These are phyloP conservation scores for Tylopilus balloui DNA, from an alignment of 768 basidiomycete species.

Conservation along the genomic window DNA sequence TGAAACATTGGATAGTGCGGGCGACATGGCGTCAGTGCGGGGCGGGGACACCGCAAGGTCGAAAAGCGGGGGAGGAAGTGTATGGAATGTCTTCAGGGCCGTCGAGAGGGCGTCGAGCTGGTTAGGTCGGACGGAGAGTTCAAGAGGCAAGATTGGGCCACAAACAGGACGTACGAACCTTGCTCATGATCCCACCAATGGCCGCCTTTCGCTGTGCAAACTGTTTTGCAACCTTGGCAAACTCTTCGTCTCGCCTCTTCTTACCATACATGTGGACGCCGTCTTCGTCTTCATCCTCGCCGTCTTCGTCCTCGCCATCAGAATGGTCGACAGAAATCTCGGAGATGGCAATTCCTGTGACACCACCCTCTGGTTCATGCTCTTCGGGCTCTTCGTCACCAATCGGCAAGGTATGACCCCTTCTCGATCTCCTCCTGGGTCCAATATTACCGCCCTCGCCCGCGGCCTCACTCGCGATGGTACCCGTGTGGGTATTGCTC, in stretches of 20 bases:
- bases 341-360: slow-evolving; percentile 14
- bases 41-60: slow-evolving; percentile 28
- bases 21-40: slow-evolving; percentile 31
- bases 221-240: slow-evolving; percentile 59
- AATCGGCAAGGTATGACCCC: slow-evolving; percentile 36
- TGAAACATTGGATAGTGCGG: slow-evolving; percentile 21
- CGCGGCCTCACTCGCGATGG: not conserved
- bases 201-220: slow-evolving; percentile 67
- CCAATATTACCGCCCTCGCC: slow-evolving; percentile 15
- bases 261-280: slow-evolving; percentile 54
- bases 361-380: slow-evolving; percentile 7
- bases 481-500: slow-evolving; percentile 1
- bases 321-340: slow-evolving; percentile 24
- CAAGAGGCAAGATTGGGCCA: not conserved
- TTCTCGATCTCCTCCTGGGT: slow-evolving; percentile 19
- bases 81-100: slow-evolving; percentile 41
- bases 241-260: slow-evolving; percentile 60
- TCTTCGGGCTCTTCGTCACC: slow-evolving; percentile 27
- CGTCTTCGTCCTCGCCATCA: slow-evolving; percentile 36
- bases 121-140: not conserved
- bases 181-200: slow-evolving; percentile 69
- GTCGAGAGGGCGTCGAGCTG: slow-evolving; percentile 31
- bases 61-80: slow-evolving; percentile 39
- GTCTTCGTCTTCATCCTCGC: slow-evolving; percentile 32
- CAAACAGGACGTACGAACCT: slow-evolving; percentile 39